Base-by-base conservation (phyloP, 805 yeast genomes). In the Vanderwaltozyma verrucispora region DNA sequence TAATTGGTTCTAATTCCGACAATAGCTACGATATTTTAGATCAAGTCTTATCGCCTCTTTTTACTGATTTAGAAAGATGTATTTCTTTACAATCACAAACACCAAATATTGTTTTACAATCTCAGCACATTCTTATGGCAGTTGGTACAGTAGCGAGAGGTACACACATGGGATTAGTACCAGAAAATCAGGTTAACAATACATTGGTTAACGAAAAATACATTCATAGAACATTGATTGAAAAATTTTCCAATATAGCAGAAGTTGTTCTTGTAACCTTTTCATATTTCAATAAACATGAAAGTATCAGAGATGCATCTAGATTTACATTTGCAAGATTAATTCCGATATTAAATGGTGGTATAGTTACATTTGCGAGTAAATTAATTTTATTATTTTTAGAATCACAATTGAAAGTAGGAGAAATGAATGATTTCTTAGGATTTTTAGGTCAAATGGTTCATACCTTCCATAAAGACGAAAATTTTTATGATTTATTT, bases 111-210 rank as follows among this genome's bases (percentile, higher is more conserved):
- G 69, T 80, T 2, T 60, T 84, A 32, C 92, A 85, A 54, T 80
- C 86, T 3, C 95, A 92, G 57, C 96, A 89, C 55, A 71, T 79
- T 25, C 62, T 92, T 34, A 75, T 85, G 76, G 88, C 96, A 0
- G 74, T 89, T 32, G 96, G 96, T 32, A 85, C 96, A 0, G 71
- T 88, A 51, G 80, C 87, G 3, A 75, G 92, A 54, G 97, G 97
- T 4, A 76, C 82, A 50, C 92, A 80, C 40, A 54, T 57, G 19
- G 64, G 64, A 7, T 35, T 60, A n/a, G 60, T 60, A n/a, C 63
- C 64, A 7, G 64, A 60, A 25, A 59, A 56, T 38, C 61, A 59
- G 44, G 62, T 59, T 19, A 60, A 59, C 37, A 71, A 69, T 35
- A 54, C 54, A 5, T 45, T 53, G 19, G 54, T 53, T 13, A 56